Evolutionary conservation across 208 protist species (phyloP).

Genomic region (Herpetomonas muscarum): DNA sequence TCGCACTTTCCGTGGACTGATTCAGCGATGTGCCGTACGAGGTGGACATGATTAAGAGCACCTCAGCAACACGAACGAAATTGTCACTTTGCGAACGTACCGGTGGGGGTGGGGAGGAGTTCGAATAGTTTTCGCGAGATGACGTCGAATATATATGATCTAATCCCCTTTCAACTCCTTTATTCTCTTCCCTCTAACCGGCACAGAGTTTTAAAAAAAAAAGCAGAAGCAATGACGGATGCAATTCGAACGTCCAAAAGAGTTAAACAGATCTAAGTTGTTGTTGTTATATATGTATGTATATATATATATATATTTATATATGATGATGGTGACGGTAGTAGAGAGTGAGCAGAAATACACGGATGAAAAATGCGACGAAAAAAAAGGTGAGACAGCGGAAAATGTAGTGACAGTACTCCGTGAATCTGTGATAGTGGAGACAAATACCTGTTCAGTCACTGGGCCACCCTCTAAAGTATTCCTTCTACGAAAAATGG

Average conservation of each 20-base stretch:
- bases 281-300: constrained; percentile 7
- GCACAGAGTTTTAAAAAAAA: constrained; percentile 14
- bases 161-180: constrained; percentile 3
- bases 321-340: constrained; percentile 7
- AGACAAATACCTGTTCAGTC: constrained; percentile 2
- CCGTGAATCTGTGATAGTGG: neutral
- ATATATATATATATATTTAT: constrained; percentile 14
- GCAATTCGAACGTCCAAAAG: too few species aligned
- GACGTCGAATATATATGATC: too few species aligned
- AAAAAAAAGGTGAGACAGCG: constrained; percentile 9
- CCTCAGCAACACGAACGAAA: too few species aligned
- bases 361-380: neutral
- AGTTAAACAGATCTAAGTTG: constrained; percentile 1
- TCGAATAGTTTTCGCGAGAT: too few species aligned
- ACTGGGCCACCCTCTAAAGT: neutral
- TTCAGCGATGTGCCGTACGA: constrained; percentile 24
- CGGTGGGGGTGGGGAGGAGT: too few species aligned
- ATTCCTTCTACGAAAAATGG: neutral
- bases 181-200: too few species aligned
- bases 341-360: neutral
- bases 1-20: constrained; percentile 54
- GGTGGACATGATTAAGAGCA: constrained; percentile 4
- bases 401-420: too few species aligned
- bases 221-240: neutral
- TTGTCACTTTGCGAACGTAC: too few species aligned